A percentile compares a stretch with the other conserved stretches of the same genome.
Conservation (phyloP, 2,329 filamentous ascomycete genomes). For the Neofusicoccum kwambonambiense region DNA sequence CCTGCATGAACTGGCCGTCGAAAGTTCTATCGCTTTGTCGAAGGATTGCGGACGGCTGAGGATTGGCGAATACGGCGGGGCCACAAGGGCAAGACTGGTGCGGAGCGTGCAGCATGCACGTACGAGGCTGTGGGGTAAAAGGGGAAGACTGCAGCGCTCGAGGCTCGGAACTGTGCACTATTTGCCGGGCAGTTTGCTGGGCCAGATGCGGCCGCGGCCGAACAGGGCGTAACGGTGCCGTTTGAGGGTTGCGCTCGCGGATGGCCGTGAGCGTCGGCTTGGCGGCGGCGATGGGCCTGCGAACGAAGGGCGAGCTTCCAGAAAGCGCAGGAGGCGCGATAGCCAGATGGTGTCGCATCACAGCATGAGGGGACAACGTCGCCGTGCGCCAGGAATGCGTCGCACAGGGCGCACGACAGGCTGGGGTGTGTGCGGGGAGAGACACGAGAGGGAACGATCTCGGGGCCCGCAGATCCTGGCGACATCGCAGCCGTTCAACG, state of each 20-base stretch:
- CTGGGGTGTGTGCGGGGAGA: not conserved
- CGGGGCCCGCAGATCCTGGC: not conserved
- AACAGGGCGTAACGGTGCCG: slow-evolving; percentile 8
- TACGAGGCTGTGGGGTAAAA: not conserved
- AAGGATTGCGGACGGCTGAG: not conserved
- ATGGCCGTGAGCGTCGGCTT: not conserved
- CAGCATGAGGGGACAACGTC: not conserved
- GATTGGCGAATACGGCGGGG: not conserved
- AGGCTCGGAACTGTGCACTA: not conserved
- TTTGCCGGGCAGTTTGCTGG: not conserved
- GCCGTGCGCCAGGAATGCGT: not conserved
- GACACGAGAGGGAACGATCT: not conserved
- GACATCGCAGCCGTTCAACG: too few species aligned
- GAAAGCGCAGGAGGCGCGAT: not conserved
- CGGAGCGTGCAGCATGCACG: not conserved
- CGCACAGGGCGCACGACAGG: not conserved
- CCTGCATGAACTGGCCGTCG: not conserved
- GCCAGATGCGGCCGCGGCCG: not conserved
- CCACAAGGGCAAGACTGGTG: not conserved
- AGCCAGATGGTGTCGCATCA: not conserved
- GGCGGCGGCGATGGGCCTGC: not conserved
- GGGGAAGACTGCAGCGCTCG: not conserved
- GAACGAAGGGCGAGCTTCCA: not conserved
- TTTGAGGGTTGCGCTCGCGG: not conserved
- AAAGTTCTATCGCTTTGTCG: not conserved